Conservation (phyloP, 345 rosid genomes). For the Eucalyptus curtisii region DNA sequence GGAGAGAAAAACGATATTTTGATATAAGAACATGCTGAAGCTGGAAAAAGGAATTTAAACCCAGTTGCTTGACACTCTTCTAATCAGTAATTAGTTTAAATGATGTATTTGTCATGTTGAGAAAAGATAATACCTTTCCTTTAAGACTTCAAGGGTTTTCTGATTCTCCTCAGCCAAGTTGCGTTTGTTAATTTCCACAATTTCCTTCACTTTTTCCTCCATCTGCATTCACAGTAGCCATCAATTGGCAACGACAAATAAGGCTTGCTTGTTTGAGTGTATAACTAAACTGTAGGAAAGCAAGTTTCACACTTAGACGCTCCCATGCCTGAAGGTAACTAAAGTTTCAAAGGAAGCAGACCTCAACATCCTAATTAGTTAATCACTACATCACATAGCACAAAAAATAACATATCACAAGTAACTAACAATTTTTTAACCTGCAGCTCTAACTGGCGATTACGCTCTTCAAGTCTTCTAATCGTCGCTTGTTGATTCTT, state of each 20-base stretch:
- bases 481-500: constrained; percentile 99
- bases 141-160: constrained; percentile 82
- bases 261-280: not conserved
- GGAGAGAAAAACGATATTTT: not conserved
- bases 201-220: constrained; percentile 99
- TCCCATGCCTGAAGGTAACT: not conserved
- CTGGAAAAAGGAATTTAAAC: not conserved
- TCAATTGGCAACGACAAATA: not conserved
- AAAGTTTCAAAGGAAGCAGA: not conserved
- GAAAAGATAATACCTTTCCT: constrained; percentile 51
- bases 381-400: not conserved
- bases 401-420: not conserved
- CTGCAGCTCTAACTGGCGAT: constrained; percentile 96
- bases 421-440: constrained; percentile 19
- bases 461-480: constrained; percentile 97
- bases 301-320: not conserved
- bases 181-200: constrained; percentile 95
- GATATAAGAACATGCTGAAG: not conserved
- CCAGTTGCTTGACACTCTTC: not conserved
- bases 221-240: constrained; percentile 32
- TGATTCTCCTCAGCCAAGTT: constrained; percentile 98
- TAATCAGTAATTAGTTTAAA: not conserved
- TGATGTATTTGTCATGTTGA: not conserved
- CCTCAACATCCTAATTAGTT: not conserved
- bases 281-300: not conserved